Evolutionary conservation across 345 rosid genomes (phyloP).

Genomic region (Combretum micranthum): DNA sequence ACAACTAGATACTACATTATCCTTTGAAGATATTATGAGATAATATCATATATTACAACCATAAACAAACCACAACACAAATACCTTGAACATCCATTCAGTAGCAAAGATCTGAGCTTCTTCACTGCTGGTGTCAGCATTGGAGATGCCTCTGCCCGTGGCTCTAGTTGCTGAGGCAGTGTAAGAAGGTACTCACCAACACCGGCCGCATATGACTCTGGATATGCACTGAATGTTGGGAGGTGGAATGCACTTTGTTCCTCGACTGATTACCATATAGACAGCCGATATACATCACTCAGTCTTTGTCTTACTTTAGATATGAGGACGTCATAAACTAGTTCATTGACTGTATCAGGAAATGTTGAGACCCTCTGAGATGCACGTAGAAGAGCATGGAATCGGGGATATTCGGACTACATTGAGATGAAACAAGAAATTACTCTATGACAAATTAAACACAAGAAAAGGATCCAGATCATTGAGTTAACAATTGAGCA

Average conservation of each 20-base stretch:
- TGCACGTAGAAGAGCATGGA: conserved; percentile 86
- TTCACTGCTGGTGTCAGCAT: conserved; percentile 62
- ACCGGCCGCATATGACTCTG: conserved; percentile 80
- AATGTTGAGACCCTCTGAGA: conserved; percentile 86
- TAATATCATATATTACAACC: too few relatives aligned
- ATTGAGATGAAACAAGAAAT: conserved; percentile 8
- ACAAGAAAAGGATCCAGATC: background rate
- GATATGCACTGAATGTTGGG: conserved; percentile 93
- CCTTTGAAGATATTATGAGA: too few relatives aligned
- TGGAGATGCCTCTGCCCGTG: conserved; percentile 90
- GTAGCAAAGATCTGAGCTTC: conserved; percentile 93
- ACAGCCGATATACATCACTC: conserved; percentile 68
- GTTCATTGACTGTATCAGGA: conserved; percentile 81
- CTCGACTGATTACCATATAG: conserved; percentile 84
- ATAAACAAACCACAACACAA: background rate
- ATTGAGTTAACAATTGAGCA: background rate
- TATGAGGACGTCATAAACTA: conserved; percentile 88
- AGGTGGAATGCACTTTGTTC: conserved; percentile 75
- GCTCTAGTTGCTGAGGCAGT: conserved; percentile 96
- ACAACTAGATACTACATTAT: too few relatives aligned
- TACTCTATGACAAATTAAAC: background rate
- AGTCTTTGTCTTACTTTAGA: conserved; percentile 93
- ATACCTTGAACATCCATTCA: conserved; percentile 99
- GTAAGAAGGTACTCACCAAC: conserved; percentile 97
- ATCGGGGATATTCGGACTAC: conserved; percentile 98